Percentiles rank a stretch among this genome's conserved stretches.
These are phyloP conservation scores for Apiospora malaysiana DNA, from an alignment of 2,329 filamentous ascomycete genomes.

Conservation along the genomic window DNA sequence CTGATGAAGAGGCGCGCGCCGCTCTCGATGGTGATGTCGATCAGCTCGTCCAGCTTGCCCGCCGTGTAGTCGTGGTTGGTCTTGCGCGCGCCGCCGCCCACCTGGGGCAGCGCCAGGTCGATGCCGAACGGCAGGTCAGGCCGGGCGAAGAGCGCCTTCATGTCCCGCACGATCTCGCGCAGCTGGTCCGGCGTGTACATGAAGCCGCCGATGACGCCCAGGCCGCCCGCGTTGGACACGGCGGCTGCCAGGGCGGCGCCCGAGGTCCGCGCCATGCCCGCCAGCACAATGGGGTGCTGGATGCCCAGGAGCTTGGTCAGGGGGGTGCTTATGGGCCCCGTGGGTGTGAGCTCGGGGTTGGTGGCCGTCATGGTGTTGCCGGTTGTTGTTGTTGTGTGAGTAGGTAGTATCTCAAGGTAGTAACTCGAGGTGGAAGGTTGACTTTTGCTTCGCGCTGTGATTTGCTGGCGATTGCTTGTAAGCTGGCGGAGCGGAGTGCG, in stretches of 20 bases:
- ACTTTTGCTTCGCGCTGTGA: too few species aligned
- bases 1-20: constrained; percentile 86
- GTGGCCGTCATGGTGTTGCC: constrained; percentile 23
- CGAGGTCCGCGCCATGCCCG: constrained; percentile 90
- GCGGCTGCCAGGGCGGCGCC: constrained; percentile 80
- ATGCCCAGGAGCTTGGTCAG: constrained; percentile 82
- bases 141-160: constrained; percentile 74
- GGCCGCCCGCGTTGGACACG: constrained; percentile 86
- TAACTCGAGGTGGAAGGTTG: too few species aligned
- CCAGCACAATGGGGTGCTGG: constrained; percentile 86
- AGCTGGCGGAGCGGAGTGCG: too few species aligned
- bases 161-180: constrained; percentile 80
- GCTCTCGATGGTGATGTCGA: constrained; percentile 83
- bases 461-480: too few species aligned
- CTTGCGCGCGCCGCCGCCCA: constrained; percentile 81
- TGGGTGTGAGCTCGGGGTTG: constrained; percentile 23
- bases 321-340: constrained; percentile 70
- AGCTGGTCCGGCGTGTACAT: constrained; percentile 78
- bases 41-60: constrained; percentile 84
- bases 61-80: constrained; percentile 97
- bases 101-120: constrained; percentile 88
- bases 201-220: constrained; percentile 76
- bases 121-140: constrained; percentile 84
- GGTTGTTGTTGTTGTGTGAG: not conserved
- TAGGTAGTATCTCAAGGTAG: too few species aligned